These are phyloP conservation scores for Neopestalotiopsis rosae DNA, from an alignment of 2,329 filamentous ascomycete genomes.

Conservation along the genomic window DNA sequence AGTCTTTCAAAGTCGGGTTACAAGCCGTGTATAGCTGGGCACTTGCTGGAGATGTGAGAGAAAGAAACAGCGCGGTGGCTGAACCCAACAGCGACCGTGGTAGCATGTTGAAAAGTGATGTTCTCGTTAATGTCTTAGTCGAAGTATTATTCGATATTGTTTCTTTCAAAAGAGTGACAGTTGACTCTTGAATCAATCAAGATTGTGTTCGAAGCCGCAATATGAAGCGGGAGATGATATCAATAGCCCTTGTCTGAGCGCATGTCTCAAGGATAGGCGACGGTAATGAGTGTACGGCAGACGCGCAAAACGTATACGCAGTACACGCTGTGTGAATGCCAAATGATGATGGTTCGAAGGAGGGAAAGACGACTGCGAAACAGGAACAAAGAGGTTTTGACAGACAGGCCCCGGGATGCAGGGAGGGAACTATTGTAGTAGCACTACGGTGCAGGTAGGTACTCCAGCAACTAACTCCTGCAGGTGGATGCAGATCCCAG, in stretches of 20 bases:
- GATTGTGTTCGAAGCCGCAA: not conserved
- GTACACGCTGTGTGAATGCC: not conserved
- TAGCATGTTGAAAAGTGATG: constrained; percentile 22
- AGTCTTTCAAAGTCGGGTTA: constrained; percentile 75
- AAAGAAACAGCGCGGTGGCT: constrained; percentile 45
- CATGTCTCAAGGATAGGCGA: not conserved
- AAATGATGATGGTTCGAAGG: not conserved
- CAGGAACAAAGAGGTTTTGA: not conserved
- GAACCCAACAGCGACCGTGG: constrained; percentile 28
- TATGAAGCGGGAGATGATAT: not conserved
- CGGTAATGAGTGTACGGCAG: not conserved
- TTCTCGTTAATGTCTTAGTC: not conserved
- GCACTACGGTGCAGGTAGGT: no score
- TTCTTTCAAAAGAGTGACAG: not conserved
- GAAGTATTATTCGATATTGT: not conserved
- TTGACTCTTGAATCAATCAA: constrained; percentile 11
- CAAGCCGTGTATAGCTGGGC: constrained; percentile 82
- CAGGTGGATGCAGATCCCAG: not conserved
- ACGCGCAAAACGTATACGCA: not conserved
- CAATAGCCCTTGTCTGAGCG: not conserved
- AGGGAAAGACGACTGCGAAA: not conserved
- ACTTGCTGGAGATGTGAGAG: constrained; percentile 51
- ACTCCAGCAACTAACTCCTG: not conserved
- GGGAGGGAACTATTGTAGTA: no score
- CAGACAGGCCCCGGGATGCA: not conserved